Percentiles rank a stretch among this genome's conserved stretches.
Conservation (phyloP, 805 yeast genomes). For the Saturnispora bothae region DNA sequence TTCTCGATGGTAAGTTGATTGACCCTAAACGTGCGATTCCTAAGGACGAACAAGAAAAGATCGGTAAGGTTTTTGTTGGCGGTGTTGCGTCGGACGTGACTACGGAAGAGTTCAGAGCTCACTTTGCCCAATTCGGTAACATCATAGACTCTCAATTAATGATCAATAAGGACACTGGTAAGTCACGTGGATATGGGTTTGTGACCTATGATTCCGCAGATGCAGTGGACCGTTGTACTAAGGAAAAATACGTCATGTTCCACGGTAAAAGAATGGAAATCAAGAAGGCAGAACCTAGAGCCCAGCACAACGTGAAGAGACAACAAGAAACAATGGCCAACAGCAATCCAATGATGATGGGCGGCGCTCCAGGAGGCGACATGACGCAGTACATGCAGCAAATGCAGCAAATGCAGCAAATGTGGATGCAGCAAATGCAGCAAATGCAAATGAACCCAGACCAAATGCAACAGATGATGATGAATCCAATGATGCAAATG, state of each 20-base stretch:
- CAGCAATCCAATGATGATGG: slow-evolving; percentile 20
- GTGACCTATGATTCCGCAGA: slow-evolving; percentile 91
- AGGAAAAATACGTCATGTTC: slow-evolving; percentile 68
- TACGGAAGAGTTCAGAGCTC: slow-evolving; percentile 78
- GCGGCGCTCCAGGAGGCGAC: slow-evolving; percentile 15
- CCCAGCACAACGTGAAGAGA: slow-evolving; percentile 34
- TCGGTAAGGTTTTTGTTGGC: slow-evolving; percentile 95
- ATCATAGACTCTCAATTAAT: slow-evolving; percentile 93
- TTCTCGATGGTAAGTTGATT: slow-evolving; percentile 88
- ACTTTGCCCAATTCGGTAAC: slow-evolving; percentile 78
- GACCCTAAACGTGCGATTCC: slow-evolving; percentile 98
- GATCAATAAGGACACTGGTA: slow-evolving; percentile 95
- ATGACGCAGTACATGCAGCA: slow-evolving; percentile 51
- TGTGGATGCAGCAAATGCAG: slow-evolving; percentile 26
- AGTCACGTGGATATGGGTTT: slow-evolving; percentile 95
- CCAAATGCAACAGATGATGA: slow-evolving; percentile 10
- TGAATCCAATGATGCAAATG: slow-evolving; percentile 10
- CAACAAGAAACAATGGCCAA: slow-evolving; percentile 12
- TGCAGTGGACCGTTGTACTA: slow-evolving; percentile 83
- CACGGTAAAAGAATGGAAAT: slow-evolving; percentile 83
- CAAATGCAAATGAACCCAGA: slow-evolving; percentile 19
- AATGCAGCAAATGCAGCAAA: slow-evolving; percentile 43
- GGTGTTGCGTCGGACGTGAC: slow-evolving; percentile 92
- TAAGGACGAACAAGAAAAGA: slow-evolving; percentile 91
- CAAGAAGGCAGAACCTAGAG: slow-evolving; percentile 76